These are phyloP conservation scores for Spathaspora gorwiae DNA, from an alignment of 805 yeast species.

Conservation along the genomic window DNA sequence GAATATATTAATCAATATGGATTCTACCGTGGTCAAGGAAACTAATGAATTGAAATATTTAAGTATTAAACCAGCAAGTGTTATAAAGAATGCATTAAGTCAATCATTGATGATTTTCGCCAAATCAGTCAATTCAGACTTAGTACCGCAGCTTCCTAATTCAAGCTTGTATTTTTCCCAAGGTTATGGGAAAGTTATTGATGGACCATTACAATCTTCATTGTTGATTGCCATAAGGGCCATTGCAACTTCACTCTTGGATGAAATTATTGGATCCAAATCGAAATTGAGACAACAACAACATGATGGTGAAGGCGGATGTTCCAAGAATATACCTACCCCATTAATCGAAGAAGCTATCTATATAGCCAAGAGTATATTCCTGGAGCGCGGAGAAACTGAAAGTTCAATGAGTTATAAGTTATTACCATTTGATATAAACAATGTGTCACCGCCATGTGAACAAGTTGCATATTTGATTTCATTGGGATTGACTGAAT, in stretches of 20 bases:
- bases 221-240: slow-evolving; percentile 39
- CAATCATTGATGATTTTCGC: slow-evolving; percentile 42
- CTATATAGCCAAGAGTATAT: slow-evolving; percentile 40
- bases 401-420: slow-evolving; percentile 21
- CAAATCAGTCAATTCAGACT: slow-evolving; percentile 38
- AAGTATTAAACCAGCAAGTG: slow-evolving; percentile 27
- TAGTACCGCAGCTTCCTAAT: slow-evolving; percentile 33
- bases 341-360: slow-evolving; percentile 43
- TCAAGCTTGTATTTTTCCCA: slow-evolving; percentile 24
- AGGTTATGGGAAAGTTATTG: slow-evolving; percentile 14
- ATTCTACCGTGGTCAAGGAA: slow-evolving; percentile 12
- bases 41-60: slow-evolving; percentile 29
- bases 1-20: slow-evolving; percentile 12
- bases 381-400: slow-evolving; percentile 29
- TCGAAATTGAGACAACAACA: slow-evolving; percentile 13
- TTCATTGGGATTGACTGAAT: slow-evolving; percentile 18
- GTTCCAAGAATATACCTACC: slow-evolving; percentile 23
- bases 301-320: slow-evolving; percentile 2
- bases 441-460: slow-evolving; percentile 38
- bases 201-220: slow-evolving; percentile 16
- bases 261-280: slow-evolving; percentile 22
- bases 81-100: slow-evolving; percentile 39
- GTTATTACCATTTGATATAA: slow-evolving; percentile 28
- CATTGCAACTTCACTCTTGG: slow-evolving; percentile 36
- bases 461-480: slow-evolving; percentile 23